Percentiles rank a stretch among this genome's conserved stretches.
phyloP scores from a whole-genome alignment of 2,329 filamentous ascomycete species.

The Scleromitrula shiraiana region DNA sequence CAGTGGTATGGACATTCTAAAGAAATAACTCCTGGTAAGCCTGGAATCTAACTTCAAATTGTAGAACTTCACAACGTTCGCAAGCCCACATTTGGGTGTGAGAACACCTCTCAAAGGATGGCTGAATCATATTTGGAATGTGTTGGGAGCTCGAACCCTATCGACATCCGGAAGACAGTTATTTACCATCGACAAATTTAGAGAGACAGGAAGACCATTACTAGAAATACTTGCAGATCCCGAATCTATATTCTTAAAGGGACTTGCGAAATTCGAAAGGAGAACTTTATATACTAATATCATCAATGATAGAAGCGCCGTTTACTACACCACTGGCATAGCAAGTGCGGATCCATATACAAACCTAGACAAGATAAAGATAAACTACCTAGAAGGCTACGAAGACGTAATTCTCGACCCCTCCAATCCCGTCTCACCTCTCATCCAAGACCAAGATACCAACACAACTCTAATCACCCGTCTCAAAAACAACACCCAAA shows the following conservation, averaged over 20 bases:
- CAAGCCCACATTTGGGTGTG: constrained; percentile 73
- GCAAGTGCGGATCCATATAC: constrained; percentile 70
- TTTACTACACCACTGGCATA: constrained; percentile 77
- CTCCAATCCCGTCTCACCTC: constrained; percentile 46
- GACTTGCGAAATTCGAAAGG: constrained; percentile 65
- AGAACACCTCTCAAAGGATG: constrained; percentile 59
- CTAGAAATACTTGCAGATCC: constrained; percentile 76
- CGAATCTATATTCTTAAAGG: constrained; percentile 77
- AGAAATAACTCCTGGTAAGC: background rate
- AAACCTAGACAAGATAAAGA: constrained; percentile 55
- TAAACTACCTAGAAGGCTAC: constrained; percentile 69
- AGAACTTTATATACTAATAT: constrained; percentile 80
- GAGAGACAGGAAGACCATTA: constrained; percentile 72
- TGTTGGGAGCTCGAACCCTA: constrained; percentile 71
- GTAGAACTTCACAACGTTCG: constrained; percentile 89
- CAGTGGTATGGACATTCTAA: constrained; percentile 49
- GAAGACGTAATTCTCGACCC: constrained; percentile 69
- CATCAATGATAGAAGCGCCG: constrained; percentile 73
- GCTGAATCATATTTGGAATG: constrained; percentile 66
- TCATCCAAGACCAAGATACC: constrained; percentile 35
- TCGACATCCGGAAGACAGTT: constrained; percentile 80
- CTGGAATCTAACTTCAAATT: background rate
- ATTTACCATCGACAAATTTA: constrained; percentile 79
- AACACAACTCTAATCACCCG: constrained; percentile 19
- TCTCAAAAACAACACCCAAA: constrained; percentile 27